A percentile compares a stretch with the other conserved stretches of the same genome.
Conservation (phyloP, 2,329 filamentous ascomycete species). For the Claviceps sp. region DNA sequence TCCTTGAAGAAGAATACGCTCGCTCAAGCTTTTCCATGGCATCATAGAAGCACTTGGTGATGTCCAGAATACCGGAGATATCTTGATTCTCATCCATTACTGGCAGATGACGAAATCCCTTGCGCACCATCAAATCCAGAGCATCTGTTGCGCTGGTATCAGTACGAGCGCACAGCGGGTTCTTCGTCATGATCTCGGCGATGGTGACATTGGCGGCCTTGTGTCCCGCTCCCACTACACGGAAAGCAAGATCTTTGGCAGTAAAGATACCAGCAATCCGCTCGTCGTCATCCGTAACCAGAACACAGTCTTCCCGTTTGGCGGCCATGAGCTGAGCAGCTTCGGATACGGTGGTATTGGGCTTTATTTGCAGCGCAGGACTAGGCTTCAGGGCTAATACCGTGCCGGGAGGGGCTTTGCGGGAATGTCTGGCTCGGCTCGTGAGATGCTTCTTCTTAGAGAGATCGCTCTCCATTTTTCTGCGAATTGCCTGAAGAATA, state of each 20-base stretch:
- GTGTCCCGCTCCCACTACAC: conserved; percentile 80
- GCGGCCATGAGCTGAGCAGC: conserved; percentile 97
- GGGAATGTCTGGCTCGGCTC: conserved; percentile 65
- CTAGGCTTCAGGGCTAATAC: conserved; percentile 93
- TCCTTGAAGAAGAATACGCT: conserved; percentile 93
- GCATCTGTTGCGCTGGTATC: conserved; percentile 98
- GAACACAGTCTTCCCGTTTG: conserved; percentile 93
- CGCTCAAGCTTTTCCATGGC: conserved; percentile 99
- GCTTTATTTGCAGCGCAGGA: conserved; percentile 94
- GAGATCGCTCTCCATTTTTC: conserved; percentile 93
- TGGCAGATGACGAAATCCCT: conserved; percentile 92
- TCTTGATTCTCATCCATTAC: conserved; percentile 99
- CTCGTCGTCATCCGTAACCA: conserved; percentile 96
- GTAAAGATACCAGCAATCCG: conserved; percentile 98
- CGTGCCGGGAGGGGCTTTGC: conserved; percentile 90
- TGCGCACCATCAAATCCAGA: conserved; percentile 92
- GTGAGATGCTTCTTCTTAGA: conserved; percentile 88
- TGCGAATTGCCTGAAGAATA: conserved; percentile 67
- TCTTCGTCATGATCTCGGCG: conserved; percentile 99
- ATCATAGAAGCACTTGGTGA: conserved; percentile 99
- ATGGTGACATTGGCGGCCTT: conserved; percentile 87
- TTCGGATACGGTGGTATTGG: conserved; percentile 82
- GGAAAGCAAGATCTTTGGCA: conserved; percentile 94
- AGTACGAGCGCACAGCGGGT: conserved; percentile 90
- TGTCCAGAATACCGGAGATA: conserved; percentile 94